Base-by-base conservation (phyloP, 2,329 filamentous ascomycete species). In the Leptosphaerulina australis region DNA sequence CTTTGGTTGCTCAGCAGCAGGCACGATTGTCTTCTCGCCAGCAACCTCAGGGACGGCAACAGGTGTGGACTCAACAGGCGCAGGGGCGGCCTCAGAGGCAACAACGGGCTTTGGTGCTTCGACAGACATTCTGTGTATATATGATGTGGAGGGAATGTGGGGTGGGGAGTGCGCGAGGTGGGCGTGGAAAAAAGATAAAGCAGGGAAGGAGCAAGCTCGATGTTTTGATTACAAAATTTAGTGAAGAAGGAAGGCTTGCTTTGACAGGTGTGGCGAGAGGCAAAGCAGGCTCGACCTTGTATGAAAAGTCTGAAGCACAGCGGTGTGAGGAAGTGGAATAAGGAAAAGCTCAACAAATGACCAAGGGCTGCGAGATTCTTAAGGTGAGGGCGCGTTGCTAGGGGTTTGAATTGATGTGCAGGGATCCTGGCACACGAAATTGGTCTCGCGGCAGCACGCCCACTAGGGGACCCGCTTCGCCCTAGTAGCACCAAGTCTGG, bases 71-170 rank as follows among this genome's bases (percentile, higher is more conserved):
- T 72, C 72, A 25, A 69, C 68, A 48, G 71, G 65, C 46, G 73
- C 68, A 37, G 68, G 61, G 52, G 68, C 78, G 34, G 52, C 59
- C 56, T 63, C 60, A 44, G 63, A 47, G 46, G 52, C 52, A 74
- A 86, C 85, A 66, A 83, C 79, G 71, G 86, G 82, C 80, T 91
- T 90, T 76, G 85, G 82, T 75, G 79, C 80, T 70, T 90, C 87
- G 78, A 87, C 85, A 60, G 66, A 69, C 87, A 90, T 90, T 79
- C 73, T 59, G 58, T 50, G 50, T 34, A 38, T 52, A 31, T 46
- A 53, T 28, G 48, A 38, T 28, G 40, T 39, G 44, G 31, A 44
- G 36, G 25, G 48, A 46, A 52, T 48, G 50, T 50, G 37, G 51
- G 51, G 35, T 24, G n/a, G 33, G 35, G 37, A 29, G 53, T 43